These are phyloP conservation scores for Huntiella savannae DNA, from an alignment of 2,329 filamentous ascomycete genomes.

Conservation along the genomic window DNA sequence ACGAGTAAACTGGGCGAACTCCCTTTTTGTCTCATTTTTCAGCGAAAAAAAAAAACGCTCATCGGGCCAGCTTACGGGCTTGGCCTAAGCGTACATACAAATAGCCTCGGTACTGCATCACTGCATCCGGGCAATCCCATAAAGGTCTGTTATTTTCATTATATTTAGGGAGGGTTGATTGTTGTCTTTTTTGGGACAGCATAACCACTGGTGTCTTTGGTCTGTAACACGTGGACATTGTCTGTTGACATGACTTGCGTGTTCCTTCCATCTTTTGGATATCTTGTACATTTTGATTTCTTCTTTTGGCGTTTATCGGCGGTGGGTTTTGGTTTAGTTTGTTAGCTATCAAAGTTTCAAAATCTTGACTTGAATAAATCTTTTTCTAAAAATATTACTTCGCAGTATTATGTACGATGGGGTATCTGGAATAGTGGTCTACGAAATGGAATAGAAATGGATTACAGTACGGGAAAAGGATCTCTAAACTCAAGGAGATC, in stretches of 20 bases:
- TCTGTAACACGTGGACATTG: neutral
- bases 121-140: neutral
- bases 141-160: slow-evolving; percentile 1
- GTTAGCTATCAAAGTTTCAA: too few species aligned
- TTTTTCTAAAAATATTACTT: too few species aligned
- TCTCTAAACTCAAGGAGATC: slow-evolving; percentile 64
- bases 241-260: neutral
- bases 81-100: too few species aligned
- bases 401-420: too few species aligned
- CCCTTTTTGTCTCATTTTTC: slow-evolving; percentile 31
- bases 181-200: too few species aligned
- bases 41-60: too few species aligned
- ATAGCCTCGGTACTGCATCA: too few species aligned
- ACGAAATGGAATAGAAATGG: too few species aligned
- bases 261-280: neutral
- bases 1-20: slow-evolving; percentile 59
- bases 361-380: too few species aligned
- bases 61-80: too few species aligned
- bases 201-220: too few species aligned
- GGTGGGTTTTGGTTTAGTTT: neutral
- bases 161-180: neutral
- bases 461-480: slow-evolving; percentile 25
- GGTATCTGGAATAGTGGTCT: too few species aligned
- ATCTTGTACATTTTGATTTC: neutral
- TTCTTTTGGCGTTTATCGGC: neutral